phyloP scores from a whole-genome alignment of 305 asterid species.

The Plantago coronopus region DNA sequence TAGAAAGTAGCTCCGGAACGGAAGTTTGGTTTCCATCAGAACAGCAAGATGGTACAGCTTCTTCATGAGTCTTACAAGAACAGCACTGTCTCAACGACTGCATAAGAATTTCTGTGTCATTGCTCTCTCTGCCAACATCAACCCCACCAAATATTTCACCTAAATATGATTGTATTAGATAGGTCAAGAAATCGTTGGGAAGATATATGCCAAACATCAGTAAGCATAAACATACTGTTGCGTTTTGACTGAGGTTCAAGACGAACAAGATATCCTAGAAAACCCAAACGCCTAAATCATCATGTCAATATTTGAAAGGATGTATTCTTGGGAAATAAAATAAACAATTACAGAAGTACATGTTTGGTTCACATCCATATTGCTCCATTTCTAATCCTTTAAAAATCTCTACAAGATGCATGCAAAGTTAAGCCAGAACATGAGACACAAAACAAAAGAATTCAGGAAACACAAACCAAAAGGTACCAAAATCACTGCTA shows the following conservation, averaged over 20 bases:
- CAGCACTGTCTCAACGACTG: slow-evolving; percentile 56
- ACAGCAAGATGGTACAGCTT: slow-evolving; percentile 29
- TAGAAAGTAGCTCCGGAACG: slow-evolving; percentile 72
- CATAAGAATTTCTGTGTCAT: slow-evolving; percentile 79
- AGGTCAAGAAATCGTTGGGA: slow-evolving; percentile 12
- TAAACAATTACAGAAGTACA: too few relatives aligned
- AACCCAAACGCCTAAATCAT: not conserved
- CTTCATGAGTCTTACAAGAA: slow-evolving; percentile 44
- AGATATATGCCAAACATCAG: not conserved
- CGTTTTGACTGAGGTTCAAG: too few relatives aligned
- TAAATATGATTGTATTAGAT: slow-evolving; percentile 24
- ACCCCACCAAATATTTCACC: slow-evolving; percentile 93
- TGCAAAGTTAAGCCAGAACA: too few relatives aligned
- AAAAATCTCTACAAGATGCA: too few relatives aligned
- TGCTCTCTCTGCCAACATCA: slow-evolving; percentile 44
- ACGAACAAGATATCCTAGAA: not conserved
- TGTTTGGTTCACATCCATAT: too few relatives aligned
- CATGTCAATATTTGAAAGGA: too few relatives aligned
- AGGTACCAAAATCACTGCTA: too few relatives aligned
- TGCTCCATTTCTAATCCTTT: too few relatives aligned
- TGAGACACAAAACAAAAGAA: too few relatives aligned
- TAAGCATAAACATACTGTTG: slow-evolving; percentile 2
- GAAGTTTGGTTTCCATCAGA: slow-evolving; percentile 38
- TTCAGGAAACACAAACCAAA: too few relatives aligned
- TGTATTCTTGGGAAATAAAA: too few relatives aligned